Evolutionary conservation across 805 yeast genomes (phyloP).

Genomic region (Ogataea degrootiae): DNA sequence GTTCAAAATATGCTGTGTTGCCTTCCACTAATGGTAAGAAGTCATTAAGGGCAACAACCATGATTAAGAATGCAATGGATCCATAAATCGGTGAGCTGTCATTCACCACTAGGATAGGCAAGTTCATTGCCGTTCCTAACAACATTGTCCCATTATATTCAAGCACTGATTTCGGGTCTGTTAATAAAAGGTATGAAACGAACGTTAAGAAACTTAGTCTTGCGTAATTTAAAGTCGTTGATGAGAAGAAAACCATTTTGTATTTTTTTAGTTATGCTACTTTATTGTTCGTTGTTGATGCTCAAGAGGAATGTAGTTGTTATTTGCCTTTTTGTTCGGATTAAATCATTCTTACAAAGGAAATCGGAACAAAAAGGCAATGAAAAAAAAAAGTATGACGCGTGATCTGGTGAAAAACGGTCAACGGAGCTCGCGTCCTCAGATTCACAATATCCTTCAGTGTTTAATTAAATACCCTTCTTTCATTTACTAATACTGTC

Average conservation of each 20-base stretch:
- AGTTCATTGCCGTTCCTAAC: conserved; percentile 27
- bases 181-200: conserved; percentile 20
- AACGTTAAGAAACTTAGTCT: conserved; percentile 17
- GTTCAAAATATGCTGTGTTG: conserved; percentile 47
- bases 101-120: conserved; percentile 29
- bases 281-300: no score
- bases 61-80: conserved; percentile 41
- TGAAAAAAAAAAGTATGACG: no score
- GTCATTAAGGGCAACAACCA: conserved; percentile 45
- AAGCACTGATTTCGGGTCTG: conserved; percentile 22
- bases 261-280: background rate
- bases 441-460: no score
- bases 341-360: no score
- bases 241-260: conserved; percentile 27
- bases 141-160: conserved; percentile 28
- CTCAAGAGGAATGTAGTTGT: no score
- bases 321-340: no score
- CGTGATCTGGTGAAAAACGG: no score
- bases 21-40: conserved; percentile 50
- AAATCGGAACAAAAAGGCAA: no score
- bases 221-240: conserved; percentile 19
- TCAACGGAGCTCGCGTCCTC: no score
- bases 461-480: no score
- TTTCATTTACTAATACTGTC: no score
- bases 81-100: conserved; percentile 38